These are phyloP conservation scores for Pseudocercospora fijiensis DNA, from an alignment of 2,329 filamentous ascomycete species.

Conservation along the genomic window DNA sequence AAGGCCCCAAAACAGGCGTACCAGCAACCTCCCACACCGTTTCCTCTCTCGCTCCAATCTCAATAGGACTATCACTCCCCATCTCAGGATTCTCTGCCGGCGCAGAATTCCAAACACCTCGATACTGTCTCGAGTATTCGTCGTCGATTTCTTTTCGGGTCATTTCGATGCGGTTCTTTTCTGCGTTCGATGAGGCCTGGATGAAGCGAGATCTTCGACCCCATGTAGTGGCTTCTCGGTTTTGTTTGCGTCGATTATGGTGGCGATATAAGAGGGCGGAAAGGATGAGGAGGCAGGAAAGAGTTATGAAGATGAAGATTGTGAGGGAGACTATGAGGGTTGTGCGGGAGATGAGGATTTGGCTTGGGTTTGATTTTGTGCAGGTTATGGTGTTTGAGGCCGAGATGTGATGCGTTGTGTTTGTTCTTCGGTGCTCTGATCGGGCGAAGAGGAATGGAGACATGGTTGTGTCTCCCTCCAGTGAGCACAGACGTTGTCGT, in stretches of 20 bases:
- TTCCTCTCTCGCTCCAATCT: conserved; percentile 25
- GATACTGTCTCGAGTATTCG: conserved; percentile 27
- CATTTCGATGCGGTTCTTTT: conserved; percentile 27
- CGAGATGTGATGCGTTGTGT: background rate
- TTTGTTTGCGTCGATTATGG: conserved; percentile 18
- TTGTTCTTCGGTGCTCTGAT: background rate
- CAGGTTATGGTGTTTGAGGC: conserved; percentile 6
- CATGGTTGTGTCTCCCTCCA: background rate
- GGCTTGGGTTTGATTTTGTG: conserved; percentile 13
- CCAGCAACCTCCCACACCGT: conserved; percentile 27
- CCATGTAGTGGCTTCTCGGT: conserved; percentile 24
- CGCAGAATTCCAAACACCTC: conserved; percentile 25
- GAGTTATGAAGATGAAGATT: conserved; percentile 26
- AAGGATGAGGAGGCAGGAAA: conserved; percentile 27
- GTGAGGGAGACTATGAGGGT: conserved; percentile 29
- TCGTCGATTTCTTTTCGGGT: conserved; percentile 32
- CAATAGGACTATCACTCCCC: conserved; percentile 30
- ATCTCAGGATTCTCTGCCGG: conserved; percentile 33
- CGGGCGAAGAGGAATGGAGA: background rate
- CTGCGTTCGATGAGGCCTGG: background rate
- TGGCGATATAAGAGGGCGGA: conserved; percentile 26
- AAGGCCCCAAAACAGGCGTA: background rate
- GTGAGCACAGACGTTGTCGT: background rate
- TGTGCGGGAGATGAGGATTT: conserved; percentile 31
- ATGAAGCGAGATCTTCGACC: conserved; percentile 28